These are phyloP conservation scores for Ophiosphaerella korrae DNA, from an alignment of 2,329 filamentous ascomycete species.

Conservation along the genomic window DNA sequence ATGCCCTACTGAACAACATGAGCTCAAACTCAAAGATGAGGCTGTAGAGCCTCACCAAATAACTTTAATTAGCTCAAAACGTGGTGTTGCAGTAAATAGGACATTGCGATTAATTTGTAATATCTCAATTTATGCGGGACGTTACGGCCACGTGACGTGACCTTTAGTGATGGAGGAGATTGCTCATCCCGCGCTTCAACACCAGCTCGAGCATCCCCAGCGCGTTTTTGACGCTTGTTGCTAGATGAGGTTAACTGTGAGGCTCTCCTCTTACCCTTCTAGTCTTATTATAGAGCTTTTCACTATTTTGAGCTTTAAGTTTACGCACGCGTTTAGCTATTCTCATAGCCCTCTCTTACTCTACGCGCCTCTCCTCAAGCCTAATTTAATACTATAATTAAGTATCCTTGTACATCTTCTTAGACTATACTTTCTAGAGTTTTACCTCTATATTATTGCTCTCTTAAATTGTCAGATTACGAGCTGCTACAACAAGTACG, in stretches of 20 bases:
- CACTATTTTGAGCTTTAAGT: background rate
- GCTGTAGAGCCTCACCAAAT: too few relatives aligned
- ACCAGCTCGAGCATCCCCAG: background rate
- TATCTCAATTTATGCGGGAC: background rate
- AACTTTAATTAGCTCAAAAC: background rate
- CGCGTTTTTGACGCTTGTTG: conserved; percentile 2
- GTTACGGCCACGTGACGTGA: background rate
- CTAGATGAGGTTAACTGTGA: background rate
- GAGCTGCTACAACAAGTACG: too few relatives aligned
- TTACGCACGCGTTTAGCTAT: too few relatives aligned
- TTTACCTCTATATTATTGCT: too few relatives aligned
- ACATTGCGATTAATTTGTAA: background rate
- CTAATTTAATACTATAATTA: too few relatives aligned
- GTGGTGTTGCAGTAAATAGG: background rate
- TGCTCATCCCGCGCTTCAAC: background rate
- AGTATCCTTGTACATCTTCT: too few relatives aligned
- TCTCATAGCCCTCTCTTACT: too few relatives aligned
- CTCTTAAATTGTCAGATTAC: too few relatives aligned
- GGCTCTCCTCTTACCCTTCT: background rate
- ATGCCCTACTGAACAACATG: too few relatives aligned
- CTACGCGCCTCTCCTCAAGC: too few relatives aligned
- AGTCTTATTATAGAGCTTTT: conserved; percentile 1
- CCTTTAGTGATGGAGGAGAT: background rate
- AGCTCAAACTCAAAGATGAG: too few relatives aligned
- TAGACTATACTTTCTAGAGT: too few relatives aligned